phyloP scores from a whole-genome alignment of 305 asterid species.

The Stenogyne calaminthoides region DNA sequence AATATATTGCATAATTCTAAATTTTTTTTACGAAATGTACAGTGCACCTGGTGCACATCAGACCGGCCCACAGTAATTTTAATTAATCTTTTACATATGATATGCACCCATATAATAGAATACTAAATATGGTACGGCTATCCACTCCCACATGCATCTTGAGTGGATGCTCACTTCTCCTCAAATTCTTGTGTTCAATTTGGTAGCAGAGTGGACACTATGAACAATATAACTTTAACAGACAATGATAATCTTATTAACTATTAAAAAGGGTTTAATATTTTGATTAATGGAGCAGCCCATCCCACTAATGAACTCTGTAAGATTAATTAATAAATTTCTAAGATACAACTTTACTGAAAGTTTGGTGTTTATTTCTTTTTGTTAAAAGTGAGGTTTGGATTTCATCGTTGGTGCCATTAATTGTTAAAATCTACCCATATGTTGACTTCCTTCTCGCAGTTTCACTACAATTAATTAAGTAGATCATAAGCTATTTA shows the following conservation, averaged over 20 bases:
- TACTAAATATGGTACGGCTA: background rate
- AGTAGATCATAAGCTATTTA: too few species aligned
- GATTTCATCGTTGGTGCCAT: background rate
- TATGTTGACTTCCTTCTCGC: too few species aligned
- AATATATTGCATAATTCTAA: too few species aligned
- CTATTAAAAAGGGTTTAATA: background rate
- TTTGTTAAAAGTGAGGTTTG: conserved; percentile 8
- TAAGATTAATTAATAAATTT: background rate
- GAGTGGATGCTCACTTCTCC: background rate
- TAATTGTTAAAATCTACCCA: too few species aligned
- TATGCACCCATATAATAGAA: background rate
- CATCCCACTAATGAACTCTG: conserved; percentile 1
- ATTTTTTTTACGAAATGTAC: too few species aligned
- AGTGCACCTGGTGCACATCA: too few species aligned
- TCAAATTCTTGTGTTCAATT: background rate
- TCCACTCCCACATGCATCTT: background rate
- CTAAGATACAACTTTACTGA: background rate
- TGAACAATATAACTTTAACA: conserved; percentile 3
- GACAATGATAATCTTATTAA: conserved; percentile 25
- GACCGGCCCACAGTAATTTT: too few species aligned
- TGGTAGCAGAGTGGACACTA: conserved; percentile 6
- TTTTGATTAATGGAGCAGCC: background rate
- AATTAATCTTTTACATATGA: background rate
- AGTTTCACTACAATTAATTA: too few species aligned
- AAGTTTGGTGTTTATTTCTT: conserved; percentile 1